A percentile compares a stretch with the other conserved stretches of the same genome.
These are phyloP conservation scores for Aureobasidium lini DNA, from an alignment of 2,329 filamentous ascomycete species.

Conservation along the genomic window DNA sequence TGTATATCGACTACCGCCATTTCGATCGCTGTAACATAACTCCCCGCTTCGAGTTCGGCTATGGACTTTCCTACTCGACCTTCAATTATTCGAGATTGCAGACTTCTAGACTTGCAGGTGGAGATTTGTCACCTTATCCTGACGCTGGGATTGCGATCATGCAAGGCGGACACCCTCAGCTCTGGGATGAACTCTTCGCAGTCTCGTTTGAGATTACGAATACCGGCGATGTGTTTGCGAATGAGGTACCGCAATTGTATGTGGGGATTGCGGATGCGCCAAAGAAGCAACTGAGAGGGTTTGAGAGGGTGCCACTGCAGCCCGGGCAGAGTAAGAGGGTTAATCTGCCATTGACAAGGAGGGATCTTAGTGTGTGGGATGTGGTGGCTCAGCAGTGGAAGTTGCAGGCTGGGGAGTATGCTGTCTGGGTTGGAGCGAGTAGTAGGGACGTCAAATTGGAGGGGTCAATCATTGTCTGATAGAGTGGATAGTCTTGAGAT, in stretches of 20 bases:
- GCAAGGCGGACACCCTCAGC: slow-evolving; percentile 53
- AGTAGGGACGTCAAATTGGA: slow-evolving; percentile 28
- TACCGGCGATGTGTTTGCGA: slow-evolving; percentile 45
- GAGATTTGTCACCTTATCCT: slow-evolving; percentile 41
- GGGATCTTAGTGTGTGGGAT: slow-evolving; percentile 62
- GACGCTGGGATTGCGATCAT: background rate
- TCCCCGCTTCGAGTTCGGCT: slow-evolving; percentile 39
- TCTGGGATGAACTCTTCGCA: slow-evolving; percentile 57
- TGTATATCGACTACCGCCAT: slow-evolving; percentile 40
- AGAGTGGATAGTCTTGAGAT: too few relatives aligned
- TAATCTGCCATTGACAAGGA: slow-evolving; percentile 47
- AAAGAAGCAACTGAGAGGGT: slow-evolving; percentile 50
- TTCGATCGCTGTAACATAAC: slow-evolving; percentile 36
- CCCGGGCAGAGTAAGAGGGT: slow-evolving; percentile 42
- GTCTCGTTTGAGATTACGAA: slow-evolving; percentile 58
- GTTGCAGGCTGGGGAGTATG: slow-evolving; percentile 24
- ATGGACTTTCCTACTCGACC: slow-evolving; percentile 36
- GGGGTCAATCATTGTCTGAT: slow-evolving; percentile 8
- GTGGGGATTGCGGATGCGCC: slow-evolving; percentile 21
- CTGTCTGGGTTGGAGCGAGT: slow-evolving; percentile 29
- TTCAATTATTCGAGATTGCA: slow-evolving; percentile 31
- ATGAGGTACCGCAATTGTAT: slow-evolving; percentile 52
- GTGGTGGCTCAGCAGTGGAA: slow-evolving; percentile 52
- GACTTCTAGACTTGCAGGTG: slow-evolving; percentile 50
- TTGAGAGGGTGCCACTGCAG: slow-evolving; percentile 50